Base-by-base conservation (phyloP, 2,329 filamentous ascomycete genomes). In the Pseudogymnoascus sp. region DNA sequence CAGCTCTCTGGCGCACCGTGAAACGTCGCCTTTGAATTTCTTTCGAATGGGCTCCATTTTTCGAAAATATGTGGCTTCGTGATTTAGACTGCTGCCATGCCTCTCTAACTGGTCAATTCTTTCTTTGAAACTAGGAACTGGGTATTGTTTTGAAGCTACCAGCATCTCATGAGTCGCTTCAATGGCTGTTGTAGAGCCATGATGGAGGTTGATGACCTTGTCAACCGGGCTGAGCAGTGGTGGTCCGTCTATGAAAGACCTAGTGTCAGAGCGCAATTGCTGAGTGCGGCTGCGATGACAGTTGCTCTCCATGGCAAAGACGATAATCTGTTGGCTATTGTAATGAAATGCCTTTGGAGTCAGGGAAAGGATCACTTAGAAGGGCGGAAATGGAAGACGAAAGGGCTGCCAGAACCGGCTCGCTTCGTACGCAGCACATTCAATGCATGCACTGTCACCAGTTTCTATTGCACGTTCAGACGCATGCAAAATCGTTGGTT, bases 21-120 rank as follows among this genome's bases (percentile, higher is more conserved):
- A 33, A 12, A 66, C 60, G 9, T 63, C 31, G 61, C 61, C 41
- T 62, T 63, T 39, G 42, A 66, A 66, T 17, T 65, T 55, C 17
- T 59, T 63, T 35, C 42, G 61, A n/a, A 51, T 55, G 36, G 42
- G 58, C 35, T 65, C 62, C 39, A 65, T 66, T 15, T 63, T 42
- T 61, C 48, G 58, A n/a, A 65, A 66, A 31, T 65, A 66, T 51
- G 55, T 59, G 55, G 63, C 44, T 60, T 66, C 58, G 58, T 65
- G 60, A 61, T 63, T 62, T 48, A 64, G 63, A 25, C 29, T 62
- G 42, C 62, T 59, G 10, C 42, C 62, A 33, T 60, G 44, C 58
- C 36, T 64, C 33, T 65, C 48, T 62, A 66, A 31, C 29, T 66
- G 60, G 38, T 65, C 60, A 59, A 66, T 63, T 31, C 44, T 63